A percentile compares a stretch with the other conserved stretches of the same genome.
Conservation (phyloP, 1,284 basidiomycete genomes). For the Takashimella koratensis region DNA sequence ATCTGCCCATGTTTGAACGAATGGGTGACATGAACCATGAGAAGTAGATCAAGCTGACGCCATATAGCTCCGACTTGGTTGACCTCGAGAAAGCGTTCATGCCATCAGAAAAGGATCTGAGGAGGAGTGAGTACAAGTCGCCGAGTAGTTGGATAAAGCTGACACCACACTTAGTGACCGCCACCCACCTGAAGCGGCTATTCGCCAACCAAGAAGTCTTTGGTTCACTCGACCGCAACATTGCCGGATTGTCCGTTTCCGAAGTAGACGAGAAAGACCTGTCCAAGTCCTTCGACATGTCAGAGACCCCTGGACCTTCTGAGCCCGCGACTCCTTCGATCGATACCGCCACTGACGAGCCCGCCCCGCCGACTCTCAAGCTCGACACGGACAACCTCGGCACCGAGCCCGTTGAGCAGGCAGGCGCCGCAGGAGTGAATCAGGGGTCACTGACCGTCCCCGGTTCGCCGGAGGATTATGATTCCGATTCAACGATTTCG, state of each 20-base stretch:
- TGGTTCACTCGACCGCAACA: slow-evolving; percentile 39
- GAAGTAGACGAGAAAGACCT: slow-evolving; percentile 66
- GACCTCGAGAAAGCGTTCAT: slow-evolving; percentile 55
- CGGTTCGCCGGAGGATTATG: slow-evolving; percentile 52
- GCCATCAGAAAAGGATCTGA: slow-evolving; percentile 49
- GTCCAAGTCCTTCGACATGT: slow-evolving; percentile 9
- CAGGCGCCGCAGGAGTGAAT: not conserved
- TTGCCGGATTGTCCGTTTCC: slow-evolving; percentile 59
- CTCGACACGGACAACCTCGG: not conserved
- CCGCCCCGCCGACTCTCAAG: slow-evolving; percentile 10
- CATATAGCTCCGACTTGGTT: slow-evolving; percentile 49
- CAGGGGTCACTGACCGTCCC: slow-evolving; percentile 41
- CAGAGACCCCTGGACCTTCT: slow-evolving; percentile 10
- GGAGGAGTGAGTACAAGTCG: slow-evolving; percentile 32
- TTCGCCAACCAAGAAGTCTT: slow-evolving; percentile 53
- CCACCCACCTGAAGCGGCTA: slow-evolving; percentile 51
- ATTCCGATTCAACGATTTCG: slow-evolving; percentile 89
- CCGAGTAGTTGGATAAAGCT: not conserved
- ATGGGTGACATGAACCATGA: not conserved
- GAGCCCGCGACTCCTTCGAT: slow-evolving; percentile 17
- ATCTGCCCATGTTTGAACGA: too few species aligned
- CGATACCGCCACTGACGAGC: slow-evolving; percentile 5
- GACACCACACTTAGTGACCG: slow-evolving; percentile 33
- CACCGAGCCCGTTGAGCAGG: not conserved
- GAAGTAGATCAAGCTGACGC: slow-evolving; percentile 3